Conservation (phyloP, 2,329 filamentous ascomycete species). For the Xylaria sp. region DNA sequence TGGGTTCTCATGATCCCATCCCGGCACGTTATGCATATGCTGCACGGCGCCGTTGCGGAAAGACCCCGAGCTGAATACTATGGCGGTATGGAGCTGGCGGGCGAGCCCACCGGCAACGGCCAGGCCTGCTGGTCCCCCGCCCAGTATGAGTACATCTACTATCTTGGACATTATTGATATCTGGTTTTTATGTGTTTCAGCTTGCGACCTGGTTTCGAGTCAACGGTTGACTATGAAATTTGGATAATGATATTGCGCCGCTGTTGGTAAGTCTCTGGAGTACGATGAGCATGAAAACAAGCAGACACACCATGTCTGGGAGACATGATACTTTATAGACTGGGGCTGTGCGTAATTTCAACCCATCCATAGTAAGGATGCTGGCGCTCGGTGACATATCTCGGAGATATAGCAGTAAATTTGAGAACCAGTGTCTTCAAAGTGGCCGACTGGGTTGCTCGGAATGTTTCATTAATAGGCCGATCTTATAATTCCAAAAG, state of each 20-base stretch:
- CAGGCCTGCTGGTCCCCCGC: conserved; percentile 58
- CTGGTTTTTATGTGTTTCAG: neutral
- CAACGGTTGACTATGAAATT: neutral
- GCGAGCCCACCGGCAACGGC: conserved; percentile 52
- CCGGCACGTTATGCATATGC: conserved; percentile 58
- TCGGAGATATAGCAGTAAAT: conserved; percentile 34
- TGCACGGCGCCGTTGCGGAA: conserved; percentile 55
- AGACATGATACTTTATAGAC: neutral
- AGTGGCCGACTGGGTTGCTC: conserved; percentile 11
- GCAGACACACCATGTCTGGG: neutral
- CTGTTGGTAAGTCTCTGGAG: neutral
- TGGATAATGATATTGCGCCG: neutral
- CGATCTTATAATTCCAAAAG: neutral
- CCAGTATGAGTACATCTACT: conserved; percentile 52
- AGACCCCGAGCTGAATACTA: conserved; percentile 47
- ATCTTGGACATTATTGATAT: conserved; percentile 9
- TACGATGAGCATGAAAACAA: neutral
- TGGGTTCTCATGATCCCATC: conserved; percentile 40
- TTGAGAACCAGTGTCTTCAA: neutral
- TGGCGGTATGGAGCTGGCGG: conserved; percentile 48
- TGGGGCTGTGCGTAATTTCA: too few species aligned
- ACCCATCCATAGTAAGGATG: neutral
- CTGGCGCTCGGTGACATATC: conserved; percentile 31
- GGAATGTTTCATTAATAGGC: neutral
- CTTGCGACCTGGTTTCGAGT: neutral